These are phyloP conservation scores for Tillandsia fasciculata DNA, from an alignment of 176 grass and related monocot species.

Conservation along the genomic window DNA sequence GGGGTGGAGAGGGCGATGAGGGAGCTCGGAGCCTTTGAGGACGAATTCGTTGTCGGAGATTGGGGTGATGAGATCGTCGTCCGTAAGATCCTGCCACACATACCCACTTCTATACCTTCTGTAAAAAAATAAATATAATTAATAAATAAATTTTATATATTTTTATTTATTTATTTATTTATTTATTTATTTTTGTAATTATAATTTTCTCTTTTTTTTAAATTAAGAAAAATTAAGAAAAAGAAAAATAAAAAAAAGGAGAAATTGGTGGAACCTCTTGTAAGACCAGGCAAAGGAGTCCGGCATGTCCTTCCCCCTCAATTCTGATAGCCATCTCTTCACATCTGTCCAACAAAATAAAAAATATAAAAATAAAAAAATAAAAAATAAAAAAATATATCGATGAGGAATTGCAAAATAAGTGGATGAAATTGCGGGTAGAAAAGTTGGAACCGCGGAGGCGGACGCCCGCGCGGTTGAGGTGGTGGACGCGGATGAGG, in stretches of 20 bases:
- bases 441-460: constrained; percentile 34
- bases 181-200: neutral
- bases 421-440: neutral
- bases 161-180: neutral
- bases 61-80: constrained; percentile 63
- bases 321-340: constrained; percentile 66
- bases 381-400: neutral
- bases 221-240: neutral
- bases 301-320: constrained; percentile 51
- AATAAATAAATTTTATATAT: neutral
- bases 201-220: too few relatives aligned
- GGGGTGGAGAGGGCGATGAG: constrained; percentile 4
- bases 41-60: constrained; percentile 62
- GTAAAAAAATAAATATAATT: neutral
- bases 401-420: neutral
- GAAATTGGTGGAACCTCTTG: constrained; percentile 30
- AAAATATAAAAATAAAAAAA: neutral
- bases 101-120: constrained; percentile 46
- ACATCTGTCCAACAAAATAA: constrained; percentile 29
- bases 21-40: constrained; percentile 53
- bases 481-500: constrained; percentile 58
- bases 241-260: neutral
- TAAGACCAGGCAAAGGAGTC: constrained; percentile 57
- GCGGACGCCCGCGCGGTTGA: constrained; percentile 35
- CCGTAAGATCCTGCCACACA: constrained; percentile 56